These are phyloP conservation scores for Xylaria sp. DNA, from an alignment of 2,329 filamentous ascomycete species.

Conservation along the genomic window DNA sequence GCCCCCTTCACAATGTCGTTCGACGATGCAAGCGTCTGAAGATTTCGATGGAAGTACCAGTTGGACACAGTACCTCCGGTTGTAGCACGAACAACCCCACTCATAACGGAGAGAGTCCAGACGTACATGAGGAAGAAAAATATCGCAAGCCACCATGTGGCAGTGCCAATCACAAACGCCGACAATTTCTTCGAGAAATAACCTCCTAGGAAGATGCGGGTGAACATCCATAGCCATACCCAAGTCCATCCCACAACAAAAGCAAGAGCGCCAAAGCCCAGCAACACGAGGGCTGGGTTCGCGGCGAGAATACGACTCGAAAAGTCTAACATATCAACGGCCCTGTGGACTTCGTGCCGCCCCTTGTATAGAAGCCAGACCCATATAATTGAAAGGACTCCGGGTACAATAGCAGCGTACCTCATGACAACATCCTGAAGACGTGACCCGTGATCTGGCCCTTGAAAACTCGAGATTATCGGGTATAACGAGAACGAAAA, in stretches of 20 bases:
- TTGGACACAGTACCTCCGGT: constrained; percentile 95
- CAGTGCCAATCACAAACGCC: constrained; percentile 79
- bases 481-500: constrained; percentile 91
- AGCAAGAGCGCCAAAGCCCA: constrained; percentile 80
- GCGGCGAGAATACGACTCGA: constrained; percentile 84
- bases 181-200: constrained; percentile 70
- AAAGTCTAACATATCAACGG: constrained; percentile 90
- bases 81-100: constrained; percentile 86
- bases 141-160: constrained; percentile 93
- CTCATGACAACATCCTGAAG: constrained; percentile 91
- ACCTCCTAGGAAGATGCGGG: constrained; percentile 90
- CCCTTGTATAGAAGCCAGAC: constrained; percentile 81
- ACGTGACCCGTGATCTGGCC: constrained; percentile 72
- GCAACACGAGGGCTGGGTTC: constrained; percentile 79
- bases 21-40: constrained; percentile 76
- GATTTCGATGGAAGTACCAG: constrained; percentile 97
- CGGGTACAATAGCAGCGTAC: constrained; percentile 80
- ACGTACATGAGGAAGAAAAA: constrained; percentile 95
- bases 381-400: constrained; percentile 76
- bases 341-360: constrained; percentile 79
- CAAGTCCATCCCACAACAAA: constrained; percentile 89
- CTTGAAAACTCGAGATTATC: constrained; percentile 86
- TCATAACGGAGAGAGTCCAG: constrained; percentile 88
- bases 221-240: constrained; percentile 97
- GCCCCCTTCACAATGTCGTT: constrained; percentile 83